Conservation (phyloP, 495 filamentous ascomycete species). For the Penicillium steckii region DNA sequence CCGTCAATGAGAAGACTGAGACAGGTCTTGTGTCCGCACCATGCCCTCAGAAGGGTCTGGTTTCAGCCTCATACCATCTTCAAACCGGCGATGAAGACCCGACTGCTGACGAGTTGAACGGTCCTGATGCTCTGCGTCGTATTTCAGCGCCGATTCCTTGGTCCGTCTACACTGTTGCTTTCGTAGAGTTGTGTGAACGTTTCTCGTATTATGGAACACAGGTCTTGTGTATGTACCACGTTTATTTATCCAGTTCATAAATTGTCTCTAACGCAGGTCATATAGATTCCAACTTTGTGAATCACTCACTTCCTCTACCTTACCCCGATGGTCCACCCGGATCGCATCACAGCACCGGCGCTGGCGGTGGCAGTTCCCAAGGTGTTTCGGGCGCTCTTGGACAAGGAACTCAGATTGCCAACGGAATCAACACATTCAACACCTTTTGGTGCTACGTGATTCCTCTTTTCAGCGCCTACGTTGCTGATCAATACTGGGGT, state of each 20-base stretch:
- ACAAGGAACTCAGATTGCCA: slow-evolving; percentile 18
- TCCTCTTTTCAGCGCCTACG: slow-evolving; percentile 66
- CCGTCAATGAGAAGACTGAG: slow-evolving; percentile 5
- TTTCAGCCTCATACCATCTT: slow-evolving; percentile 9
- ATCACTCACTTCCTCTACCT: slow-evolving; percentile 20
- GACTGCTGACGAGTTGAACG: slow-evolving; percentile 13
- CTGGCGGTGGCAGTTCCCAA: slow-evolving; percentile 16
- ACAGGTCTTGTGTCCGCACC: slow-evolving; percentile 13
- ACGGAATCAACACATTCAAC: slow-evolving; percentile 48
- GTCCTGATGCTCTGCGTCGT: slow-evolving; percentile 18
- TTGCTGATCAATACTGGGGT: slow-evolving; percentile 72
- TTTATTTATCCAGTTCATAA: too few species aligned
- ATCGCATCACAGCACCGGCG: slow-evolving; percentile 22
- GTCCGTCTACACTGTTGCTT: slow-evolving; percentile 23
- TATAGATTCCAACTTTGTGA: slow-evolving; percentile 22
- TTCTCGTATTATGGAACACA: slow-evolving; percentile 30
- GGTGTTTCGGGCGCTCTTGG: slow-evolving; percentile 26
- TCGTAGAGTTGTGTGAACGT: slow-evolving; percentile 28
- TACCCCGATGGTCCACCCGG: slow-evolving; percentile 17
- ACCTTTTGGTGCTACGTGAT: slow-evolving; percentile 71
- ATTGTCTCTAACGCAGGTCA: too few species aligned
- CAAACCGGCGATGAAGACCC: slow-evolving; percentile 21
- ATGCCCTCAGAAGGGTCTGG: slow-evolving; percentile 16
- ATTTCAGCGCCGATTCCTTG: slow-evolving; percentile 24
- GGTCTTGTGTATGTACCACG: slow-evolving; percentile 11